Base-by-base conservation (phyloP, 768 basidiomycete species). In the Lyophyllum atratum region DNA sequence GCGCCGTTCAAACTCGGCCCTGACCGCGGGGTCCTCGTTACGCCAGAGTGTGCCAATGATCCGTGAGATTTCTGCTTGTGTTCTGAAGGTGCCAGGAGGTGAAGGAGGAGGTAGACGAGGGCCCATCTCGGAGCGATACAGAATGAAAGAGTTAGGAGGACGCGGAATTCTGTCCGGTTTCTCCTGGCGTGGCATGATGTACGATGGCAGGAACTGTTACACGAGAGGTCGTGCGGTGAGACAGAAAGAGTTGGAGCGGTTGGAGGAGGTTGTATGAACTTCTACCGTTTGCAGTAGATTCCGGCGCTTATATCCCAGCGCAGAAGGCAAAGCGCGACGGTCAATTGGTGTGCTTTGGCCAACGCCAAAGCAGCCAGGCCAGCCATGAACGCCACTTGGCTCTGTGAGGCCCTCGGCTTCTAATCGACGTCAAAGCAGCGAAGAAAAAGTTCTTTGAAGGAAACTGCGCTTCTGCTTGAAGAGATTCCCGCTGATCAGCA, bases 61-160 rank as follows among this genome's bases (percentile, higher is more conserved):
- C 19, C 21, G 50, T 8, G 56, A 58, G n/a, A 58, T 24, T 3
- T 58, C 50, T 15, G 21, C 45, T 37, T 58, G 56, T 31, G 42
- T 39, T 12, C 56, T 39, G 5, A 25, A 21, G 4, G 44, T 52
- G 1, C 50, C 51, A n/a, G 44, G 28, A 8, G 45, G 14, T 15
- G 50, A 33, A 2, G 56, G 44, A 2, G 56, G 51, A 17, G 51
- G 56, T 19, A 58, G 56, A 5, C 26, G 25, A 10, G 25, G n/a
- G 7, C 25, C 28, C 21, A 31, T 55, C 11, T 49, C 26, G 10
- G 48, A 40, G 24, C 54, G 47, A 26, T 55, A 55, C 37, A 55
- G 47, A 1, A 55, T 49, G 40, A 55, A 55, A 19, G 47, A 15
- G n/a, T 55, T 55, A 4, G 47, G 54, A 33, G 54, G 54, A 9